Base-by-base conservation (phyloP, 1,284 basidiomycete species). In the Austroboletus niveus region DNA sequence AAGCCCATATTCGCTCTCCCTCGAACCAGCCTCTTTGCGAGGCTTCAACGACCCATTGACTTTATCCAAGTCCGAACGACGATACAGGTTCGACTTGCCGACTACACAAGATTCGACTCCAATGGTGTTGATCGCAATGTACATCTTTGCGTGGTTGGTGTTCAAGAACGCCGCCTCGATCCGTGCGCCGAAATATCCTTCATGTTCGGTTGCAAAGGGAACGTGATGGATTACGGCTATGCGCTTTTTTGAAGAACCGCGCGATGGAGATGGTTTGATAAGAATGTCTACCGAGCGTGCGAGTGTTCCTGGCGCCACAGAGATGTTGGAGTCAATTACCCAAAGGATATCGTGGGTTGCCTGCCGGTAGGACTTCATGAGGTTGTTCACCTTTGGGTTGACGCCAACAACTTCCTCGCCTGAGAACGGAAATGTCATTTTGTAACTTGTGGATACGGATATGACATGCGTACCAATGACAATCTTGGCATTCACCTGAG, bases 91-190 rank as follows among this genome's bases (percentile, higher is more conserved):
- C 51, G 93, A 95, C 73, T 99, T 99, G 58, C 97, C 97, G 59
- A 98, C 90, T 12, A 99, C 93, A 68, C 97, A 99, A 0, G 93
- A 96, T 48, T 98, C 97, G 51, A 98, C 73, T 5, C 86, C 87
- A 44, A 90, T 74, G 1, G 85, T 77, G 70, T 97, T 97, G 69
- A 99, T 93, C 9, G 94, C 94, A 48, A 98, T 79, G 65, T 99
- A 99, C 96, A 99, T 99, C 71, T 97, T 98, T 14, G 96, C 96
- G 65, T 99, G 97, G 48, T 94, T 98, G 5, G 94, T 96, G 67
- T 96, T 97, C 46, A 99, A 75, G 68, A 98, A 99, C 1, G 92
- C 93, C 54, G 93, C 89, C 71, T 99, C 97, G 35, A 99, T 79
- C 53, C 84, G 78, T 14, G 94, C 88, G 0, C 95, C 97, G 53